Base-by-base conservation (phyloP, 768 basidiomycete species). In the Cystobasidium tubakii region DNA sequence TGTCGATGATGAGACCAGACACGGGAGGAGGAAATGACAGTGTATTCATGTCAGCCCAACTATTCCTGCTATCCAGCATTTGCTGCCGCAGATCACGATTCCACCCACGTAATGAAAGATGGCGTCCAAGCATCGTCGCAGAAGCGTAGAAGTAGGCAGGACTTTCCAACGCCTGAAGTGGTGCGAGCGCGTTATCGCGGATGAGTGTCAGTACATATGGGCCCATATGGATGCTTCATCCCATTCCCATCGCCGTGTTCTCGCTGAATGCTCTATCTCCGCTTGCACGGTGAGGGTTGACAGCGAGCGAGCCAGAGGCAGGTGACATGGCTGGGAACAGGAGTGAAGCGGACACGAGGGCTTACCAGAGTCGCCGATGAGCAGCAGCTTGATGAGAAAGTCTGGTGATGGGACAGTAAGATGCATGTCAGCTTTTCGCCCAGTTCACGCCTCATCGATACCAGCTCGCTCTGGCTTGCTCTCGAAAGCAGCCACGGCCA, bases 41-140 rank as follows among this genome's bases (percentile, higher is more conserved):
- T 25, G 53, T 9, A 23, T 7, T n/a, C n/a, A 55, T 25, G 57
- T 29, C 57, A 60, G 33, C 57, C 4, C 29, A n/a, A 12, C 25
- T 23, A 31, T 29, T 4, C 1, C 46, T 50, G 39, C 15, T 39
- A 15, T 39, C 39, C 15, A 39, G 39, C 39, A 6, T 39, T 39
- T 39, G 39, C 39, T 39, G 15, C 15, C 39, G 15, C 15, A 39
- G 15, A 15, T 15, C 21, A 21, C 7, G 21, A 6, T 50, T 3
- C 7, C 3, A 36, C 71, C 6, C 42, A 75, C 60, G 79, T 79
- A 83, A 97, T 99, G 85, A 96, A 98, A 46, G 90, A 92, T 67
- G 94, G 93, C 43, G 96, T 98, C 92, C 93, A 99, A 77, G 94
- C 91, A 83, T 99, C 96, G 84, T 98, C 96, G 81, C 92, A 95